These are phyloP conservation scores for Sordaria brevicollis DNA, from an alignment of 495 filamentous ascomycete genomes.

Conservation along the genomic window DNA sequence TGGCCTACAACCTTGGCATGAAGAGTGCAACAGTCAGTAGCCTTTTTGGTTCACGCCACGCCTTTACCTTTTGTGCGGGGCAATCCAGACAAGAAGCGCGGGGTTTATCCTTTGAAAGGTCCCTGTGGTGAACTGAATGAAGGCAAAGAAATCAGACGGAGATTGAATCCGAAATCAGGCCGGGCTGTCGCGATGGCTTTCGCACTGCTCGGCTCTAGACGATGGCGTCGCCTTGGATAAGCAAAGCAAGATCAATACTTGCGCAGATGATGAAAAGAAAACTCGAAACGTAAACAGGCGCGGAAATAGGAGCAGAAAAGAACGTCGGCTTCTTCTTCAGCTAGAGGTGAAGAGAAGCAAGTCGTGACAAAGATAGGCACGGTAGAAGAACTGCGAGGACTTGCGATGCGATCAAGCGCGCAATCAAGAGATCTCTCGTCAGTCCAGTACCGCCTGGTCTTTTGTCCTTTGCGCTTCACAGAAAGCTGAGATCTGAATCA, in stretches of 20 bases:
- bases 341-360: neutral
- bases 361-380: neutral
- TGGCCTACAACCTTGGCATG: constrained; percentile 1
- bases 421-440: neutral
- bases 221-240: neutral
- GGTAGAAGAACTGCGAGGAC: neutral
- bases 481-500: neutral
- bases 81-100: neutral
- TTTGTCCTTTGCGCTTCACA: neutral
- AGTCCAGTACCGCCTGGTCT: neutral
- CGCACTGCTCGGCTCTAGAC: neutral
- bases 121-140: neutral
- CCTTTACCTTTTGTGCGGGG: neutral
- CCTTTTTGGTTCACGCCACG: neutral
- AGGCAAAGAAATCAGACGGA: neutral
- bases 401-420: neutral
- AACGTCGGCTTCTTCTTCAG: neutral
- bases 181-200: neutral
- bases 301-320: neutral
- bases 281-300: neutral
- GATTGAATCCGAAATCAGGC: neutral
- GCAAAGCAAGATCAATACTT: neutral
- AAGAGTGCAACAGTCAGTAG: neutral
- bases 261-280: neutral
- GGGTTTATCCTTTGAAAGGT: neutral